Conservation (phyloP, 1,284 basidiomycete genomes). For the Irpex sp. region DNA sequence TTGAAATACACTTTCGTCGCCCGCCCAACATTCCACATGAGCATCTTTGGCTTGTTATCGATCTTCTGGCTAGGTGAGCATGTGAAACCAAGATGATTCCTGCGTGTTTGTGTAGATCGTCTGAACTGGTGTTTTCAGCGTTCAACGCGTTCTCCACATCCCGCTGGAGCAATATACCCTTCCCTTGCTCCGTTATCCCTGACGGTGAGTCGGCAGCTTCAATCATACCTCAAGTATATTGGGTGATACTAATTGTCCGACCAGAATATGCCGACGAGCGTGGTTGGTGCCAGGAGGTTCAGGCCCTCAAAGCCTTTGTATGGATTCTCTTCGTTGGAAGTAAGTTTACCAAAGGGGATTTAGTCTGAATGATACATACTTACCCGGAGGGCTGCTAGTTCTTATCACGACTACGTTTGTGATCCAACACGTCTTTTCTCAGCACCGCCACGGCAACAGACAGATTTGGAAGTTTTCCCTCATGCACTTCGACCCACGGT, state of each 20-base stretch:
- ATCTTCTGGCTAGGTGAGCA: constrained; percentile 63
- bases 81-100: neutral
- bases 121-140: neutral
- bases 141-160: neutral
- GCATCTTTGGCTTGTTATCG: constrained; percentile 49
- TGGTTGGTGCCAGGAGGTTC: constrained; percentile 61
- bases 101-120: neutral
- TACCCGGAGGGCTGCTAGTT: constrained; percentile 38
- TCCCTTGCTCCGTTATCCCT: constrained; percentile 58
- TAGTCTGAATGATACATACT: no score
- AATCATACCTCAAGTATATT: neutral
- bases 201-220: constrained; percentile 38
- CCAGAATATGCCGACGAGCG: constrained; percentile 54
- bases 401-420: constrained; percentile 49
- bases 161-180: constrained; percentile 39
- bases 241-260: neutral
- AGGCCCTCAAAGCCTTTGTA: constrained; percentile 62
- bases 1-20: constrained; percentile 50
- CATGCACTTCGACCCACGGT: constrained; percentile 49
- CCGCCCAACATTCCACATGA: constrained; percentile 57
- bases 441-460: constrained; percentile 53
- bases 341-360: constrained; percentile 37
- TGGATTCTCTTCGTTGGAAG: constrained; percentile 66
- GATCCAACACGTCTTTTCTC: constrained; percentile 49
- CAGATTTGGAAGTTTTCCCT: constrained; percentile 61